Percentiles rank a stretch among this genome's conserved stretches.
Conservation (phyloP, 2,329 filamentous ascomycete species). For the Lachnellula suecica region DNA sequence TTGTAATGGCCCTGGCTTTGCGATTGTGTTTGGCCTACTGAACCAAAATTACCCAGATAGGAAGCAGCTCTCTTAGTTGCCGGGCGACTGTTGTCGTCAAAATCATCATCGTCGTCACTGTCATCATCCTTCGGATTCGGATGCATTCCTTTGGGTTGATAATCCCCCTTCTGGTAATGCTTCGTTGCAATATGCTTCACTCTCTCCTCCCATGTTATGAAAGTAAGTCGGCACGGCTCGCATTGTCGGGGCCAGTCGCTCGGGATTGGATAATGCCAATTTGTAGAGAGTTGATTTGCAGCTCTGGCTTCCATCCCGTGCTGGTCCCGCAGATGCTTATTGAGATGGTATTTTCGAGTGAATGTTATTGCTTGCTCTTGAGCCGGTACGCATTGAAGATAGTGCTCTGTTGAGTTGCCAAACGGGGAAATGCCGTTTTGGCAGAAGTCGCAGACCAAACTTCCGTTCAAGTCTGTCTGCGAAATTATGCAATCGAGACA, state of each 20-base stretch:
- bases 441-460: conserved; percentile 12
- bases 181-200: conserved; percentile 14
- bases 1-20: background rate
- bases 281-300: conserved; percentile 3
- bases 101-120: conserved; percentile 5
- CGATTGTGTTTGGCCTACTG: background rate
- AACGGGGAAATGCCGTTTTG: background rate
- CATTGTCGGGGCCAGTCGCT: conserved; percentile 17
- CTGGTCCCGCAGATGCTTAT: conserved; percentile 13
- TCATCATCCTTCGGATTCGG: conserved; percentile 1
- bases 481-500: conserved; percentile 12
- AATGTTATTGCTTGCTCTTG: conserved; percentile 9
- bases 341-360: conserved; percentile 16
- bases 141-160: background rate
- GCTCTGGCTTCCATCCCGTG: conserved; percentile 7
- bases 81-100: background rate
- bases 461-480: background rate
- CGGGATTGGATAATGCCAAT: conserved; percentile 13
- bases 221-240: conserved; percentile 7
- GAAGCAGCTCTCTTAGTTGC: background rate
- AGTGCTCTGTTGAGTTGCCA: conserved; percentile 3
- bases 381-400: conserved; percentile 11
- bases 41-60: background rate
- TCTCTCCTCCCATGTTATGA: conserved; percentile 14
- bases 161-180: conserved; percentile 7